Percentiles rank a stretch among this genome's conserved stretches.
phyloP scores from a whole-genome alignment of 2,329 filamentous ascomycete species.

The Phymatotrichopsis omnivora region DNA sequence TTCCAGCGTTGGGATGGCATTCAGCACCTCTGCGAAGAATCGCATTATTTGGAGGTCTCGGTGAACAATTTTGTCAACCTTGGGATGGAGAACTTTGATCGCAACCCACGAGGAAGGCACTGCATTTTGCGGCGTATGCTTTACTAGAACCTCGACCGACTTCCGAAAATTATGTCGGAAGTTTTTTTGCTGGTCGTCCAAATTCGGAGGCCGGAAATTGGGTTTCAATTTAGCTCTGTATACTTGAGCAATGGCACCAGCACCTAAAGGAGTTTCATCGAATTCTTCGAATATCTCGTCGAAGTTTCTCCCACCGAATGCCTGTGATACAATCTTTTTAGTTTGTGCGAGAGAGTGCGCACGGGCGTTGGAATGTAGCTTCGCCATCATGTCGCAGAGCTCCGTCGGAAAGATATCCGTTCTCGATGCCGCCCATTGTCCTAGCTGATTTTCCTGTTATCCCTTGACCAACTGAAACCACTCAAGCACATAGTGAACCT shows the following conservation, averaged over 20 bases:
- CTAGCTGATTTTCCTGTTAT: constrained; percentile 51
- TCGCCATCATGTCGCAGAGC: constrained; percentile 88
- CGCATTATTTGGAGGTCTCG: constrained; percentile 88
- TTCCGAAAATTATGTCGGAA: constrained; percentile 50
- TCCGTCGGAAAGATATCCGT: constrained; percentile 92
- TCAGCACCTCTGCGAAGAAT: constrained; percentile 76
- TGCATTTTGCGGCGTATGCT: constrained; percentile 64
- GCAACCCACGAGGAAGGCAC: constrained; percentile 89
- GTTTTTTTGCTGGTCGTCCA: constrained; percentile 38
- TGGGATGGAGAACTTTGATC: constrained; percentile 88
- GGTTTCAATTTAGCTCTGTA: constrained; percentile 90
- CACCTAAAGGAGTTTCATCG: constrained; percentile 75
- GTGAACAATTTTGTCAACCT: constrained; percentile 80
- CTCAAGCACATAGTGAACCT: too few species aligned
- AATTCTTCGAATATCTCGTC: constrained; percentile 96
- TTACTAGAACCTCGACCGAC: constrained; percentile 76
- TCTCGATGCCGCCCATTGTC: constrained; percentile 95
- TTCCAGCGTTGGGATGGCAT: constrained; percentile 84
- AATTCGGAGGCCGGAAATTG: constrained; percentile 56
- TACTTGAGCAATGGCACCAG: constrained; percentile 93
- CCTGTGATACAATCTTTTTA: constrained; percentile 64
- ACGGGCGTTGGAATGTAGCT: constrained; percentile 86
- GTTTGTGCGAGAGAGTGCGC: constrained; percentile 78
- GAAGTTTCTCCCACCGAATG: constrained; percentile 70
- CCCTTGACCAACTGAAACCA: too few species aligned